These are phyloP conservation scores for Schizosaccharomyces versatilis DNA, from an alignment of 1,139 yeast species.

Conservation along the genomic window DNA sequence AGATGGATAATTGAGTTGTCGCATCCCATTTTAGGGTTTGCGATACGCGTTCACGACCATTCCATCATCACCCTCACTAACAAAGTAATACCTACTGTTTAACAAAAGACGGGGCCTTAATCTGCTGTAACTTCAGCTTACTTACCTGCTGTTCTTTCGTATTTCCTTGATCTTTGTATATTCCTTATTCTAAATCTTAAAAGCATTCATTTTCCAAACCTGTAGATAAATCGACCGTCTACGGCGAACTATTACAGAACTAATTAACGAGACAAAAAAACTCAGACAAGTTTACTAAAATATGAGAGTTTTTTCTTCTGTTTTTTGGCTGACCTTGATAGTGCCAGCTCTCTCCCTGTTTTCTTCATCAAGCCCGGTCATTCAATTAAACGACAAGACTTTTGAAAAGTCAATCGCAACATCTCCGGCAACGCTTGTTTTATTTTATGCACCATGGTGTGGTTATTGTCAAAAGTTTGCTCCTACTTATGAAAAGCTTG, in stretches of 20 bases:
- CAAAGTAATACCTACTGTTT: too few relatives aligned
- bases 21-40: too few relatives aligned
- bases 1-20: too few relatives aligned
- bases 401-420: slow-evolving; percentile 44
- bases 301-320: too few relatives aligned
- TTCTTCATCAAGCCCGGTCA: not conserved
- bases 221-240: not conserved
- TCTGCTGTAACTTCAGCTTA: not conserved
- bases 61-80: too few relatives aligned
- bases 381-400: slow-evolving; percentile 19
- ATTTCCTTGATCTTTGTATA: not conserved
- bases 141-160: not conserved
- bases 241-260: too few relatives aligned
- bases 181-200: not conserved
- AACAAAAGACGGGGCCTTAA: not conserved
- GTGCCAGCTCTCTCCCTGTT: slow-evolving; percentile 21
- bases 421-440: slow-evolving; percentile 62
- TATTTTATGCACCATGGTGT: slow-evolving; percentile 97
- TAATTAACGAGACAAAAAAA: too few relatives aligned
- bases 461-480: slow-evolving; percentile 54
- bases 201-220: not conserved
- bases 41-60: too few relatives aligned
- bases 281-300: too few relatives aligned
- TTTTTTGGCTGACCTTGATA: too few relatives aligned
- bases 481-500: slow-evolving; percentile 45